These are phyloP conservation scores for Mycena chlorophos DNA, from an alignment of 768 basidiomycete species.

Conservation along the genomic window DNA sequence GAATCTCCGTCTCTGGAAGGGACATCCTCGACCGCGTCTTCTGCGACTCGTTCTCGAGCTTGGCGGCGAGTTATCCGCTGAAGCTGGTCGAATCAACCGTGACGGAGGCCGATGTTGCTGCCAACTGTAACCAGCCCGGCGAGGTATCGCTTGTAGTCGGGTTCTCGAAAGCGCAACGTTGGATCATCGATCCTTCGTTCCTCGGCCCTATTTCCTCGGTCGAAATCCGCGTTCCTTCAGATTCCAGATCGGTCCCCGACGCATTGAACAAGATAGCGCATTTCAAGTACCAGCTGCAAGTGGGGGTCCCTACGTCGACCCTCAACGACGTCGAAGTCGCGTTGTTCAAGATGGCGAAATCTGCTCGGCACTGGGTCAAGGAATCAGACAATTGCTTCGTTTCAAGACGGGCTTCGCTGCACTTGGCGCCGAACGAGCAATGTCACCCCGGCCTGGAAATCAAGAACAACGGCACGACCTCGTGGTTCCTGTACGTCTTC, in stretches of 20 bases:
- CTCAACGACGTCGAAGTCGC: background rate
- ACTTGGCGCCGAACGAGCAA: background rate
- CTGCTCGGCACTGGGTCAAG: background rate
- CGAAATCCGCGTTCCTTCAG: background rate
- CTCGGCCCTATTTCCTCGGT: background rate
- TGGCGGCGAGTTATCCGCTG: background rate
- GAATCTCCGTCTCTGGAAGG: background rate
- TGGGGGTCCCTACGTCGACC: too few relatives aligned
- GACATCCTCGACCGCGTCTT: background rate
- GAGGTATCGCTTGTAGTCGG: too few relatives aligned
- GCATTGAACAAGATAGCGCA: background rate
- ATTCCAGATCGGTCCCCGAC: background rate
- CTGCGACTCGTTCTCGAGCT: background rate
- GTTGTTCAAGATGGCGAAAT: background rate
- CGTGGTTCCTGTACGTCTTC: constrained; percentile 24
- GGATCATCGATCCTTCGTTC: background rate
- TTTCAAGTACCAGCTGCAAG: background rate
- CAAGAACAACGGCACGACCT: constrained; percentile 9
- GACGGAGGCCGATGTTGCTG: too few relatives aligned
- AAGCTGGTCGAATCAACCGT: too few relatives aligned
- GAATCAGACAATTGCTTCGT: background rate
- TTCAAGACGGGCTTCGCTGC: background rate
- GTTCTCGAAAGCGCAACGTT: too few relatives aligned
- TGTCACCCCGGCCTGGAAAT: constrained; percentile 26
- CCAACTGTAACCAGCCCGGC: too few relatives aligned